Conservation (phyloP, 164 flowering plant species). For the Sextonia rubra region DNA sequence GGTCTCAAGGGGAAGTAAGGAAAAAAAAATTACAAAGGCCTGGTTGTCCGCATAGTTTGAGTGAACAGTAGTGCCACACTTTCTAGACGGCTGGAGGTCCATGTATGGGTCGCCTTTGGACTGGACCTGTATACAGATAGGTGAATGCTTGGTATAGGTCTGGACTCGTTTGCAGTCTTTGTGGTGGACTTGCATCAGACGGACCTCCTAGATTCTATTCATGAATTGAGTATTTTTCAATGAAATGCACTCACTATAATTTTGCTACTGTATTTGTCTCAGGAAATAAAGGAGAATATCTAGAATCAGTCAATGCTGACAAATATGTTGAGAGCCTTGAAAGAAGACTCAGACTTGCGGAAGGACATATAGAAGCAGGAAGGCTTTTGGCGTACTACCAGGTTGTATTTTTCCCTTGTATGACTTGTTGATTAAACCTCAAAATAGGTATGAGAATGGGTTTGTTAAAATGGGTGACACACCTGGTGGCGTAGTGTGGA, state of each 20-base stretch:
- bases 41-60: too few species aligned
- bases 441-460: too few species aligned
- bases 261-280: not conserved
- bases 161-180: too few species aligned
- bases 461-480: too few species aligned
- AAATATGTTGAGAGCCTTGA: constrained; percentile 33
- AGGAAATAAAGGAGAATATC: constrained; percentile 9
- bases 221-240: not conserved
- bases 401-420: constrained; percentile 25
- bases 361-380: constrained; percentile 91
- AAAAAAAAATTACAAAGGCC: too few species aligned
- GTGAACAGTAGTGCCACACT: too few species aligned
- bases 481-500: too few species aligned
- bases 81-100: too few species aligned
- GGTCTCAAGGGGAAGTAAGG: too few species aligned
- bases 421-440: not conserved
- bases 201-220: not conserved
- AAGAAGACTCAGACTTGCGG: constrained; percentile 62
- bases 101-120: too few species aligned
- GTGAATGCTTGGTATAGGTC: too few species aligned
- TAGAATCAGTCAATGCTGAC: constrained; percentile 37
- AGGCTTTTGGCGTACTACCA: constrained; percentile 86
- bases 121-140: too few species aligned
- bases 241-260: not conserved
- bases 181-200: not conserved